These are phyloP conservation scores for Chlamydomonas schloesseri DNA, from an alignment of 139 green algal genomes.

Conservation along the genomic window DNA sequence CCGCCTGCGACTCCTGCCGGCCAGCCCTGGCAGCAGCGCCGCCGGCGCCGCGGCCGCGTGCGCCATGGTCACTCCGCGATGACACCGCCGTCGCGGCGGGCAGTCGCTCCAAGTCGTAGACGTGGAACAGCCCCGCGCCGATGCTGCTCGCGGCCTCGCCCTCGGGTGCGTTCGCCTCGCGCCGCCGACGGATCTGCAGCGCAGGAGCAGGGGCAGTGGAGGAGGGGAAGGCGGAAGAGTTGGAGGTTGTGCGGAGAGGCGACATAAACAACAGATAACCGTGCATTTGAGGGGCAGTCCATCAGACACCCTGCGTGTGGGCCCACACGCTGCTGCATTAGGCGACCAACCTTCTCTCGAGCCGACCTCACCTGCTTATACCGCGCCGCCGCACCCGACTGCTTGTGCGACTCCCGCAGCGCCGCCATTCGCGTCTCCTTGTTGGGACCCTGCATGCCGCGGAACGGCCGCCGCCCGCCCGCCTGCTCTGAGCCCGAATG, in stretches of 20 bases:
- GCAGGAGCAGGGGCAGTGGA: too few species aligned
- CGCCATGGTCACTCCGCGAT: too few species aligned
- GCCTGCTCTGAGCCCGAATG: too few species aligned
- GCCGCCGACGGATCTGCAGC: constrained; percentile 12
- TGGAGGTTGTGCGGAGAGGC: too few species aligned
- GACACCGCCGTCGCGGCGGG: neutral
- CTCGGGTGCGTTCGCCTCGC: neutral
- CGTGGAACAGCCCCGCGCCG: neutral
- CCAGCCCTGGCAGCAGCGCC: too few species aligned
- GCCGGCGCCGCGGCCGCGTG: too few species aligned
- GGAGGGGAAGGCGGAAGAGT: too few species aligned
- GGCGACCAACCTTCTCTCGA: too few species aligned
- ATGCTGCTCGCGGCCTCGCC: neutral
- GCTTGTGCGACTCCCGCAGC: constrained; percentile 2
- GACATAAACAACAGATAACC: too few species aligned
- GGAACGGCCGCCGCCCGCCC: neutral
- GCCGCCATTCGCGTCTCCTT: neutral
- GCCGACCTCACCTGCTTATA: constrained; percentile 38
- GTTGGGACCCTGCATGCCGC: neutral
- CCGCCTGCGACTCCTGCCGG: neutral
- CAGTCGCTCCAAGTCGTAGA: constrained; percentile 41
- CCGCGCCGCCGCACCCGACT: constrained; percentile 12
- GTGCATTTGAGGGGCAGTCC: too few species aligned
- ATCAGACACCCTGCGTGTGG: too few species aligned
- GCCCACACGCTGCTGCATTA: too few species aligned